Conservation (phyloP, 768 basidiomycete genomes). For the Amanita molliuscula region DNA sequence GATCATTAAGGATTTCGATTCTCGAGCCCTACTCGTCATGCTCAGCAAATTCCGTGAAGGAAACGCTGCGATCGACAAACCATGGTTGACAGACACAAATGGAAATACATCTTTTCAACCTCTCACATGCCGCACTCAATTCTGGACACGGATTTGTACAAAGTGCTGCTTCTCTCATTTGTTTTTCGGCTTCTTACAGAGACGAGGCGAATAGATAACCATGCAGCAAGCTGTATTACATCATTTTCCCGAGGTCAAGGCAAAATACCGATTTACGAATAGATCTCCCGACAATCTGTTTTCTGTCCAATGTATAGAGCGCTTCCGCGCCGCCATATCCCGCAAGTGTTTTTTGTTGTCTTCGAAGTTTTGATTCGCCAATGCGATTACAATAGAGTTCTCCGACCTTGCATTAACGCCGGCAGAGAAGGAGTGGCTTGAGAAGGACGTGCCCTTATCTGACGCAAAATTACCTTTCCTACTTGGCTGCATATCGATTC, state of each 20-base stretch:
- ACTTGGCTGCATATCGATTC: conserved; percentile 58
- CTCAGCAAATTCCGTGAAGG: not conserved
- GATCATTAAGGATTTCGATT: conserved; percentile 75
- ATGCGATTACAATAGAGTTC: conserved; percentile 41
- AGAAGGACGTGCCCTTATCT: conserved; percentile 64
- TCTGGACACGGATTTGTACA: conserved; percentile 93
- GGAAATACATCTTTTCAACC: not conserved
- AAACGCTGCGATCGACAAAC: not conserved
- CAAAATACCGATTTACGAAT: conserved; percentile 75
- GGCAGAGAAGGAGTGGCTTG: conserved; percentile 61
- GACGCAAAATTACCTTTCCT: conserved; percentile 61
- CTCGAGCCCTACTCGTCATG: not conserved
- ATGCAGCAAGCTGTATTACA: conserved; percentile 91
- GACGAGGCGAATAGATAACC: conserved; percentile 48
- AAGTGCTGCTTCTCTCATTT: conserved; percentile 33
- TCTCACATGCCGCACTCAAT: conserved; percentile 39
- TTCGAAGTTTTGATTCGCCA: not conserved
- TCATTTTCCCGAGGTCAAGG: conserved; percentile 64
- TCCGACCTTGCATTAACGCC: conserved; percentile 45
- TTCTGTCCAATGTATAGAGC: conserved; percentile 52
- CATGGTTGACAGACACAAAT: not conserved
- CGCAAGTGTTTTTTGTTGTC: conserved; percentile 23
- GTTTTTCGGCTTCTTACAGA: conserved; percentile 1
- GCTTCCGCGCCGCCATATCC: conserved; percentile 42
- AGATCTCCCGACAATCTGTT: conserved; percentile 58